Percentiles rank a stretch among this genome's conserved stretches.
These are phyloP conservation scores for Vanrija humicola DNA, from an alignment of 1,284 basidiomycete species.

Conservation along the genomic window DNA sequence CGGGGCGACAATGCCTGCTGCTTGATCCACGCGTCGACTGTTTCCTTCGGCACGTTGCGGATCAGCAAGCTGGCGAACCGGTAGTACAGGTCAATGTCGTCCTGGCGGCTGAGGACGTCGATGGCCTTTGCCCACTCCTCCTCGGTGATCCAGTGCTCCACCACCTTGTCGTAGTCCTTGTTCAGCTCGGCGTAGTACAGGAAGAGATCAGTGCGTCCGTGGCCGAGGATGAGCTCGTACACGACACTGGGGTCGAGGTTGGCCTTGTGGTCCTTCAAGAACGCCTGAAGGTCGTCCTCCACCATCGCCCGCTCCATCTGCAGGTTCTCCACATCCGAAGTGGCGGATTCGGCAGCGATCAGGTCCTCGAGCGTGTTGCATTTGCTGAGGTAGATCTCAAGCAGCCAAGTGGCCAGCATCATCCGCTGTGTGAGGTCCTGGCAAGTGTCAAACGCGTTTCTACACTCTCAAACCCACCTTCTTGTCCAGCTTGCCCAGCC, in stretches of 20 bases:
- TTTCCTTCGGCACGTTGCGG: slow-evolving; percentile 77
- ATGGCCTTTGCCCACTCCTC: slow-evolving; percentile 90
- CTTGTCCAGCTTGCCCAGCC: slow-evolving; percentile 76
- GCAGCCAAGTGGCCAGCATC: slow-evolving; percentile 98
- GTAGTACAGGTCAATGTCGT: slow-evolving; percentile 85
- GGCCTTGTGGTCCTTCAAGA: slow-evolving; percentile 88
- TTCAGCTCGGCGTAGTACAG: slow-evolving; percentile 81
- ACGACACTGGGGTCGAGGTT: slow-evolving; percentile 77
- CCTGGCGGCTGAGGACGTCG: slow-evolving; percentile 80
- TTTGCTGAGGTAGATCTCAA: slow-evolving; percentile 95
- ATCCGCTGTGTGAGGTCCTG: slow-evolving; percentile 89
- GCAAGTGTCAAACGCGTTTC: slow-evolving; percentile 3
- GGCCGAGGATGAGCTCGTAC: slow-evolving; percentile 88
- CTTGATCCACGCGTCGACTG: slow-evolving; percentile 87
- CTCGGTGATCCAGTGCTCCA: slow-evolving; percentile 89
- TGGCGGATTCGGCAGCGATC: slow-evolving; percentile 65
- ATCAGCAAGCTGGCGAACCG: slow-evolving; percentile 84
- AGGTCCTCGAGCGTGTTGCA: slow-evolving; percentile 91
- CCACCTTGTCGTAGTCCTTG: slow-evolving; percentile 77
- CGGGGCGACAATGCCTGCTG: slow-evolving; percentile 74
- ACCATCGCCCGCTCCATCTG: slow-evolving; percentile 74
- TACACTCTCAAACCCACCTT: slow-evolving; percentile 55
- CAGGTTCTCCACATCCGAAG: slow-evolving; percentile 81
- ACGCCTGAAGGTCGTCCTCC: slow-evolving; percentile 87
- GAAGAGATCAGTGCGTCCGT: slow-evolving; percentile 89